Percentiles rank a stretch among this genome's conserved stretches.
These are phyloP conservation scores for Xanthoconium separans DNA, from an alignment of 1,284 basidiomycete species.

Conservation along the genomic window DNA sequence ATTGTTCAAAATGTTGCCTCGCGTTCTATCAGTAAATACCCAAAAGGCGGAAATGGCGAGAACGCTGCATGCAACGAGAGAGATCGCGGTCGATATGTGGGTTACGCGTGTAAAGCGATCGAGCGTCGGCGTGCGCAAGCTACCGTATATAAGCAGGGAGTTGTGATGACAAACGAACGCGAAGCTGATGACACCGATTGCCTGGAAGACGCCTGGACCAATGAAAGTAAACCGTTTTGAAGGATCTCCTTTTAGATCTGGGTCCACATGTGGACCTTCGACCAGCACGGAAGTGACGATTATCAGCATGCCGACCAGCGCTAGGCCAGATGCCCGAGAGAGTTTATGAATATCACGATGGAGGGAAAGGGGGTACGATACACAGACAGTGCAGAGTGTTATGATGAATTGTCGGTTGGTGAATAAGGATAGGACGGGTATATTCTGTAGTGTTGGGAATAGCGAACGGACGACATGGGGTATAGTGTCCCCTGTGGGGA, in stretches of 20 bases:
- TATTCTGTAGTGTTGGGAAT: slow-evolving; percentile 73
- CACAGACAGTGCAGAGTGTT: slow-evolving; percentile 76
- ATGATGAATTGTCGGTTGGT: slow-evolving; percentile 90
- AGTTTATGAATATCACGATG: slow-evolving; percentile 98
- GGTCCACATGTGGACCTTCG: slow-evolving; percentile 80
- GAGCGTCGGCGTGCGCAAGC: slow-evolving; percentile 88
- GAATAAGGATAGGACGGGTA: slow-evolving; percentile 74
- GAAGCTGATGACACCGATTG: slow-evolving; percentile 94
- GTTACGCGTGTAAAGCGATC: slow-evolving; percentile 94
- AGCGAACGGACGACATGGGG: slow-evolving; percentile 89
- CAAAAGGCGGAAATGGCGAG: slow-evolving; percentile 91
- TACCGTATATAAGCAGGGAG: slow-evolving; percentile 92
- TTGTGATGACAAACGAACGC: slow-evolving; percentile 96
- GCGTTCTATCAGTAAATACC: slow-evolving; percentile 93
- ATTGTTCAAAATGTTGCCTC: slow-evolving; percentile 94
- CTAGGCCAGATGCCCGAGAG: slow-evolving; percentile 87
- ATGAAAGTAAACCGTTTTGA: slow-evolving; percentile 70
- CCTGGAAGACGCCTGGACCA: slow-evolving; percentile 80
- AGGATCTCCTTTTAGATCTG: slow-evolving; percentile 77
- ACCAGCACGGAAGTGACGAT: slow-evolving; percentile 89
- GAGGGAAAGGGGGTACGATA: slow-evolving; percentile 94
- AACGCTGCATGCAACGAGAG: slow-evolving; percentile 77
- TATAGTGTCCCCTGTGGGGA: slow-evolving; percentile 82
- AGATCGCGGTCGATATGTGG: slow-evolving; percentile 84
- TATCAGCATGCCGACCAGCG: slow-evolving; percentile 89